Percentiles rank a stretch among this genome's conserved stretches.
phyloP scores from a whole-genome alignment of 2,329 filamentous ascomycete genomes.

The Paecilomyces variotii region DNA sequence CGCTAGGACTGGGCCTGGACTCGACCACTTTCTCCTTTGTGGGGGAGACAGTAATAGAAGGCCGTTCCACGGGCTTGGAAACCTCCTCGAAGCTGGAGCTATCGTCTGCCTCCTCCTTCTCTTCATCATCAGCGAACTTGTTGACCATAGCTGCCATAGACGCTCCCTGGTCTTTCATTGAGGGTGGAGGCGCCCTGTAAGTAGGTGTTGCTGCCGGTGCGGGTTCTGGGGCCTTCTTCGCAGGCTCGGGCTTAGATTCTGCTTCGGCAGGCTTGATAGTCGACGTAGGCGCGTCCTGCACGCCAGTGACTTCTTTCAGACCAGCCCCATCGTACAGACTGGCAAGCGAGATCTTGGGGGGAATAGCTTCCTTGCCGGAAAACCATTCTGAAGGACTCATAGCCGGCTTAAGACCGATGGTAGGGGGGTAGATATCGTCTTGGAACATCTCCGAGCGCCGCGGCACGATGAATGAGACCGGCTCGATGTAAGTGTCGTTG shows the following conservation, averaged over 20 bases:
- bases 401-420: constrained; percentile 69
- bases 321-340: constrained; percentile 80
- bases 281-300: constrained; percentile 27
- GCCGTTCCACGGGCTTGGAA: constrained; percentile 62
- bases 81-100: constrained; percentile 83
- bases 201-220: constrained; percentile 15
- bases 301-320: constrained; percentile 61
- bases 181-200: constrained; percentile 40
- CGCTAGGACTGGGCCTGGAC: constrained; percentile 3
- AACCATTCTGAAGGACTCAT: constrained; percentile 79
- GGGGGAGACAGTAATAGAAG: constrained; percentile 24
- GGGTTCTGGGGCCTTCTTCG: constrained; percentile 30
- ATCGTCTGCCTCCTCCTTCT: constrained; percentile 52
- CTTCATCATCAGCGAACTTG: constrained; percentile 73
- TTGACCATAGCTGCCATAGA: constrained; percentile 79
- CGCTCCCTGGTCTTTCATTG: constrained; percentile 74
- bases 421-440: constrained; percentile 91
- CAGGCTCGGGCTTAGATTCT: constrained; percentile 14
- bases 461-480: constrained; percentile 94
- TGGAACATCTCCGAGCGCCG: constrained; percentile 91
- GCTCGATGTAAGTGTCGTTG: constrained; percentile 88
- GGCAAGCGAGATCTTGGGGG: constrained; percentile 88
- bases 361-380: constrained; percentile 71
- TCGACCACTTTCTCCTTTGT: constrained; percentile 4
- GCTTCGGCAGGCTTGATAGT: constrained; percentile 33